Conservation (phyloP, 257 asterid species). For the Gynochthodes officinalis region DNA sequence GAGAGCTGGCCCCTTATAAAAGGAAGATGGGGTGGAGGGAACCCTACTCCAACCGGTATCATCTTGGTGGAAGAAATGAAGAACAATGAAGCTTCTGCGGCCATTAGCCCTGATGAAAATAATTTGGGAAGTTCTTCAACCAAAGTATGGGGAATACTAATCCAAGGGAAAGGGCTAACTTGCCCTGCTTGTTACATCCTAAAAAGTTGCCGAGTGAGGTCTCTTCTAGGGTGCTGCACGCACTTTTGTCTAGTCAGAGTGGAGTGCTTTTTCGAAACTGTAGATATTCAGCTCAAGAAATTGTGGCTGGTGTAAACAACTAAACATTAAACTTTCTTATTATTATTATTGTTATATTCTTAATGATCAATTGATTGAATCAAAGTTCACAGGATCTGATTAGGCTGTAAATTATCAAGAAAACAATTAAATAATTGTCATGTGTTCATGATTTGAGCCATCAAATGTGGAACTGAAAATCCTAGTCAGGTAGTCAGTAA, state of each 20-base stretch:
- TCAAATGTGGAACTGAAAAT: too few relatives aligned
- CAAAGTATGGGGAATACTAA: constrained; percentile 31
- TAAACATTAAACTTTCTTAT: too few relatives aligned
- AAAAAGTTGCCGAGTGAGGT: constrained; percentile 27
- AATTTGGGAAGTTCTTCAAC: constrained; percentile 6
- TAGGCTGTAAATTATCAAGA: not conserved
- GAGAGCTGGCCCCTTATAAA: constrained; percentile 27
- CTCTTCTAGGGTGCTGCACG: constrained; percentile 32
- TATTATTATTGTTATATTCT: not conserved
- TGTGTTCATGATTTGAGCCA: not conserved
- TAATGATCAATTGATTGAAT: not conserved
- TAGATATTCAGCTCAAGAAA: constrained; percentile 23
- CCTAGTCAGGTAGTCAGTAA: too few relatives aligned
- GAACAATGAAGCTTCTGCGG: not conserved
- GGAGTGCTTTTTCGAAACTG: constrained; percentile 26
- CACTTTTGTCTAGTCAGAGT: constrained; percentile 33
- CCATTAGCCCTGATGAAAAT: not conserved
- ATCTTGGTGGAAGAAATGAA: constrained; percentile 32
- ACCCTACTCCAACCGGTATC: constrained; percentile 22
- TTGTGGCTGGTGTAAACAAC: constrained; percentile 27
- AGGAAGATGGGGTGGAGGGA: constrained; percentile 25
- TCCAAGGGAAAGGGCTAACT: constrained; percentile 35
- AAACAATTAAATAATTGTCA: not conserved
- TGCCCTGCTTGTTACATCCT: constrained; percentile 34
- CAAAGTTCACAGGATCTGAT: not conserved